Percentiles rank a stretch among this genome's conserved stretches.
Conservation (phyloP, 192 early-diverging fungal species). For the Dissophora globulifera region DNA sequence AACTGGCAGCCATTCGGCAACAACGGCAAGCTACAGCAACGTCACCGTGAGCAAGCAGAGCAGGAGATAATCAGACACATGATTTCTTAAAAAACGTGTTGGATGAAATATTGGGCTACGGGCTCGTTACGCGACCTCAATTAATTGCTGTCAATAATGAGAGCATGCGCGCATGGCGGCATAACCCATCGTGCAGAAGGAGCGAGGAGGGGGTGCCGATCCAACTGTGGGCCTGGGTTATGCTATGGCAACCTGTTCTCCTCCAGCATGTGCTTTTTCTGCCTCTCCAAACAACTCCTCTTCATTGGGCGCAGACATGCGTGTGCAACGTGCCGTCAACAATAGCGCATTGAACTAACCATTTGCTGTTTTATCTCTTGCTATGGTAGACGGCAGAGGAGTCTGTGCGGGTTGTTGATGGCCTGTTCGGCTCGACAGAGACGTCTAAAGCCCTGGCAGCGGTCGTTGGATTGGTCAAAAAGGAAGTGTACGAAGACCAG, state of each 20-base stretch:
- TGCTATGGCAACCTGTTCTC: too few species aligned
- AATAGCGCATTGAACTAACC: not conserved
- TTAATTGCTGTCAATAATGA: not conserved
- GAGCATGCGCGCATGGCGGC: not conserved
- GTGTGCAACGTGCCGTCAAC: not conserved
- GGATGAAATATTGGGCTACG: too few species aligned
- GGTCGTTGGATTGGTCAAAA: conserved; percentile 80
- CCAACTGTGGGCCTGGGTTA: too few species aligned
- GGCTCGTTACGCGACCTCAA: too few species aligned
- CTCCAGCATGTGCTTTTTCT: conserved; percentile 3
- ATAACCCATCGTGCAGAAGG: too few species aligned
- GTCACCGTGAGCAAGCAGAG: not conserved
- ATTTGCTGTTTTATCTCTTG: not conserved
- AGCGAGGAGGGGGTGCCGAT: too few species aligned
- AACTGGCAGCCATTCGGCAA: not conserved
- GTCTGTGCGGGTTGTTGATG: conserved; percentile 91
- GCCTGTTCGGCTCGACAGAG: conserved; percentile 94
- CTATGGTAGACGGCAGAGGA: conserved; percentile 79
- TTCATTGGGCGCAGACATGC: too few species aligned
- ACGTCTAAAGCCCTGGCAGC: conserved; percentile 88
- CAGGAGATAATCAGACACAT: not conserved
- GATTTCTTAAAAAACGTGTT: conserved; percentile 1
- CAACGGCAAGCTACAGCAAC: not conserved
- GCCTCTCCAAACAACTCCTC: not conserved
- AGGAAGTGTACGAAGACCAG: conserved; percentile 77